A percentile compares a stretch with the other conserved stretches of the same genome.
These are phyloP conservation scores for Candida pseudocylindracea DNA, from an alignment of 1,139 yeast genomes.

Conservation along the genomic window DNA sequence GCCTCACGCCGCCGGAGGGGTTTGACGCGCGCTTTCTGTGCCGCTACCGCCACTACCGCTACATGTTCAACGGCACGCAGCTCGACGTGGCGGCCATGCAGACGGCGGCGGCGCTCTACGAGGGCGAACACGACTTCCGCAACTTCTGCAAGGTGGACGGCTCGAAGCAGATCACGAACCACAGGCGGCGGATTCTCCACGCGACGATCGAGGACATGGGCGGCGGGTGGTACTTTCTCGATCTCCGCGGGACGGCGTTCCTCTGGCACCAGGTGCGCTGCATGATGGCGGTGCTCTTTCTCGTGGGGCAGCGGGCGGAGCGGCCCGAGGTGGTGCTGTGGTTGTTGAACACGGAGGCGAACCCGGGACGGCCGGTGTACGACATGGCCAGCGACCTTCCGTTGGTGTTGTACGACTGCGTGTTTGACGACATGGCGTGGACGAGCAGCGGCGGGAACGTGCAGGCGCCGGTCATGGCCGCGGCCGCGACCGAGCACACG, in stretches of 20 bases:
- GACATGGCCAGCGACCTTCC: constrained; percentile 93
- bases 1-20: constrained; percentile 58
- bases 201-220: constrained; percentile 24
- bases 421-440: constrained; percentile 60
- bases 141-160: constrained; percentile 92
- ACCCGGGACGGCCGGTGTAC: constrained; percentile 56
- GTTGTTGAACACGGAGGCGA: constrained; percentile 32
- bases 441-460: not conserved
- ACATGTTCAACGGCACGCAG: constrained; percentile 33
- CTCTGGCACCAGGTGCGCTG: constrained; percentile 97
- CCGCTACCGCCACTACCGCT: constrained; percentile 59
- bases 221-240: constrained; percentile 39
- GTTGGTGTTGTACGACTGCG: constrained; percentile 68
- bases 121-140: constrained; percentile 77
- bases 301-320: constrained; percentile 67
- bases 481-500: too few relatives aligned
- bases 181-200: constrained; percentile 28
- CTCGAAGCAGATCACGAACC: constrained; percentile 74
- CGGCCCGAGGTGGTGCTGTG: constrained; percentile 28
- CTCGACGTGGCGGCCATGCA: constrained; percentile 48
- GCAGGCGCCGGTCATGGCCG: too few relatives aligned
- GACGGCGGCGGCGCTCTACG: constrained; percentile 38
- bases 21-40: constrained; percentile 94
- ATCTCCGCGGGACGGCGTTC: constrained; percentile 74
- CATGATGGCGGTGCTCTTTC: constrained; percentile 67